Evolutionary conservation across 2,329 filamentous ascomycete species (phyloP).

Genomic region (Diaporthe destruens): DNA sequence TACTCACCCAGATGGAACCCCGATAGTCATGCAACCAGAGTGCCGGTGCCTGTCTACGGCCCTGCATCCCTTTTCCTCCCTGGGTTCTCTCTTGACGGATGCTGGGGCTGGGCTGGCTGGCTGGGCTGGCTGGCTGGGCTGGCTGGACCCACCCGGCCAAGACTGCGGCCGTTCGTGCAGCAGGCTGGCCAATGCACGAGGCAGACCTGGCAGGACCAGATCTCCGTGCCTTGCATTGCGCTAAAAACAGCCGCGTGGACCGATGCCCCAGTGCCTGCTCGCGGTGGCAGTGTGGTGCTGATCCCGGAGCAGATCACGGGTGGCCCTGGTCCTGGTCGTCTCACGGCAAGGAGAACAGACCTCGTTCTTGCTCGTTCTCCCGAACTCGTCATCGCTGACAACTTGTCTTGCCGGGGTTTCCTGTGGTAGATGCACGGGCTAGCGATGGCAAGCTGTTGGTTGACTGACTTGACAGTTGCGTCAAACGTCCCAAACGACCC

Average conservation of each 20-base stretch:
- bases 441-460: slow-evolving; percentile 25
- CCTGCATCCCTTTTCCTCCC: not conserved
- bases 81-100: not conserved
- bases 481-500: not conserved
- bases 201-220: slow-evolving; percentile 7
- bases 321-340: slow-evolving; percentile 8
- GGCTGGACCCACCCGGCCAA: slow-evolving; percentile 13
- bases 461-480: slow-evolving; percentile 23
- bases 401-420: slow-evolving; percentile 15
- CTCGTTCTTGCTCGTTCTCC: slow-evolving; percentile 34
- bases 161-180: slow-evolving; percentile 14
- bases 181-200: slow-evolving; percentile 28
- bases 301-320: slow-evolving; percentile 33
- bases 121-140: no score
- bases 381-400: slow-evolving; percentile 10
- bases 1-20: not conserved
- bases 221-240: slow-evolving; percentile 27
- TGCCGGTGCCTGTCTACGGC: slow-evolving; percentile 13
- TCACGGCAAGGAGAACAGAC: slow-evolving; percentile 29
- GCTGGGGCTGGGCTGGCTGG: no score
- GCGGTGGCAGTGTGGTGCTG: slow-evolving; percentile 24
- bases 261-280: not conserved
- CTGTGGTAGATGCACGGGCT: slow-evolving; percentile 4
- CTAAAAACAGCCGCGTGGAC: slow-evolving; percentile 35
- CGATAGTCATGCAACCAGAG: not conserved